phyloP scores from a whole-genome alignment of 352 stramenopile genomes.

The Globisporangium carolinianum region DNA sequence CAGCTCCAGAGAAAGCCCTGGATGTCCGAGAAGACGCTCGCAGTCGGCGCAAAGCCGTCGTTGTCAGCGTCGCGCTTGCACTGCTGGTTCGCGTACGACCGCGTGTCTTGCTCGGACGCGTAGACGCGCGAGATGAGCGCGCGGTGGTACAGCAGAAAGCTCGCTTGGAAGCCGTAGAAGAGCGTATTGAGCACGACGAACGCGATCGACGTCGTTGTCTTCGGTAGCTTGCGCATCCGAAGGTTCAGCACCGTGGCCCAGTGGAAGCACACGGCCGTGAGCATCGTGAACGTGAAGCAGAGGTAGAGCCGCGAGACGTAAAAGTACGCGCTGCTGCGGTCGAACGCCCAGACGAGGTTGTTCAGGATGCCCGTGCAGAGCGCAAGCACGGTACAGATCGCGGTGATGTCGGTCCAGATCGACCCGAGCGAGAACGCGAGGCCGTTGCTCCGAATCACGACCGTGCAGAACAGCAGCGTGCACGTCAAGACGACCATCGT shows the following conservation, averaged over 20 bases:
- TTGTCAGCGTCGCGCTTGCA: slow-evolving; percentile 38
- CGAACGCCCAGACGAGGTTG: slow-evolving; percentile 80
- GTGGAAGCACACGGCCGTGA: slow-evolving; percentile 83
- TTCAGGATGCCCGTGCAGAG: slow-evolving; percentile 72
- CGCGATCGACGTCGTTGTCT: slow-evolving; percentile 49
- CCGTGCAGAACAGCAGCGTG: slow-evolving; percentile 71
- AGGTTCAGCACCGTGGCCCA: slow-evolving; percentile 82
- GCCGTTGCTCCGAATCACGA: slow-evolving; percentile 79
- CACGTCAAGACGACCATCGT: slow-evolving; percentile 82
- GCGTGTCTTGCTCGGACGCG: slow-evolving; percentile 51
- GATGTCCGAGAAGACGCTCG: slow-evolving; percentile 82
- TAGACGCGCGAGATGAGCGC: slow-evolving; percentile 73
- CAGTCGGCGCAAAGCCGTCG: slow-evolving; percentile 33
- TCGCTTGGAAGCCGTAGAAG: slow-evolving; percentile 78
- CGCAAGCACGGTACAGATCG: slow-evolving; percentile 75
- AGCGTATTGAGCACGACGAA: slow-evolving; percentile 68
- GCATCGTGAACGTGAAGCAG: slow-evolving; percentile 87
- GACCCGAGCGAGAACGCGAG: slow-evolving; percentile 78
- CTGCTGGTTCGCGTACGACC: slow-evolving; percentile 71
- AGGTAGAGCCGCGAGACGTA: slow-evolving; percentile 74
- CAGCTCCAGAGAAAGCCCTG: slow-evolving; percentile 80
- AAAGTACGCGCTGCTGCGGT: slow-evolving; percentile 64
- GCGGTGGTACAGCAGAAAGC: slow-evolving; percentile 60
- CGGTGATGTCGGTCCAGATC: slow-evolving; percentile 84
- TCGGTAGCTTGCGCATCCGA: slow-evolving; percentile 66